Evolutionary conservation across 768 basidiomycete genomes (phyloP), one percentile per base, ranked within the genome.

Genomic region (Boletus pseudo-olivaceus): DNA sequence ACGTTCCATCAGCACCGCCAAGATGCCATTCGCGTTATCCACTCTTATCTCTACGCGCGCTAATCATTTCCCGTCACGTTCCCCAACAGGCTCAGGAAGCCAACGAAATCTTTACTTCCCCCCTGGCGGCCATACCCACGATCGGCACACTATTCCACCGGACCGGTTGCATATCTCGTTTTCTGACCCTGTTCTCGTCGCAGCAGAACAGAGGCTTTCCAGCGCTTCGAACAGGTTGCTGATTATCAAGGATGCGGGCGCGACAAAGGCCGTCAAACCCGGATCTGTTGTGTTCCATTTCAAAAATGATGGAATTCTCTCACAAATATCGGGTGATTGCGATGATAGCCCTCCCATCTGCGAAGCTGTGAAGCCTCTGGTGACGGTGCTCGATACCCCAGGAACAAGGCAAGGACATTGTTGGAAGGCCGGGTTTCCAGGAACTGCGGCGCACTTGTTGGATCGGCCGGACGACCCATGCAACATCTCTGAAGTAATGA

Each of bases 101-200:
- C 49, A 30, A 23, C 49, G 9, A 11, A 40, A 45, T 9, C 49
- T 62, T 10, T 63, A 54, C 37, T 66, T 55, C 15, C 27, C 53
- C 4, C 64, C 57, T 2, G 56, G 54, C 30, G 47, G 57, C 15
- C 60, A 53, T 17, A 51, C 49, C 8, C 46, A 60, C 44, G 56
- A 59, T 20, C 49, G 35, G 26, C 56, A 48, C 41, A 30, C 33
- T 3, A 56, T 62, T 19, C 55, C 55, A 37, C 49, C 53, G 14
- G 47, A 58, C 42, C 58, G 54, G 42, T n/a, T 68, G 14, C 59
- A 53, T 8, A 52, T 61, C 27, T 68, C 65, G 5, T 30, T 66
- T 15, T 54, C 67, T 26, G 67, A 61, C 19, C 58, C 67, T 34
- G 57, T 64, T 33, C 59, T 67, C 49, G 52, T 58, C 48, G 57